Base-by-base conservation (phyloP, 768 basidiomycete species). In the Pleurotus citrinopileatus region DNA sequence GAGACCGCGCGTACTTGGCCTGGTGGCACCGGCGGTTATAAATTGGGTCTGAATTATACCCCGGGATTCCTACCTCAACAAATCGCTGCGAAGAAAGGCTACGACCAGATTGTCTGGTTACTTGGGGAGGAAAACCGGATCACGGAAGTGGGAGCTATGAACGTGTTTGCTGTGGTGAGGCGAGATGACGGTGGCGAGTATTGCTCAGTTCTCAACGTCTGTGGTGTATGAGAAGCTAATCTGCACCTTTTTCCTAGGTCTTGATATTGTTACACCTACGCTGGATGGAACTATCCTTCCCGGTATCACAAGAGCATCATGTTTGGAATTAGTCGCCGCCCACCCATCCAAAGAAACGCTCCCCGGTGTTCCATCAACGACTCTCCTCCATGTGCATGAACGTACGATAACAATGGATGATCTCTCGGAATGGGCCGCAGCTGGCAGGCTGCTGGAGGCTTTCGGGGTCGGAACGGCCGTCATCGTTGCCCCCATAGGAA, bases 241-340 rank as follows among this genome's bases (percentile, higher is more conserved):
- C n/a, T n/a, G n/a, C n/a, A 3, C 9, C 32, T n/a, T 10, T n/a
- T 34, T 34, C n/a, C 32, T 3, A 88, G 87, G 78, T 25, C 59
- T 86, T 54, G 90, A 94, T 57, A 72, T 95, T 53, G 68, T 91
- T 53, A 97, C 94, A 0, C 90, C 94, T 0, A 83, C 89, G 6
- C 71, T 95, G 57, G 91, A 89, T 62, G 92, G 94, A 27, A 88
- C 89, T 20, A 91, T 96, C 60, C 81, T 96, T 1, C 91, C 93
- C 2, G 92, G 94, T n/a, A 80, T 97, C n/a, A 95, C 92, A 0
- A 83, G 94, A 36, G 83, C 82, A 52, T 91, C 89, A 17, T 81
- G 84, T 36, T 75, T 96, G 34, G 61, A 67, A 9, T 83, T 97
- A 51, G 74, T 80, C 2, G 71, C 80, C 19, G 82, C 78, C 0